Conservation (phyloP, 2,329 filamentous ascomycete genomes). For the Diaporthe vaccinii region DNA sequence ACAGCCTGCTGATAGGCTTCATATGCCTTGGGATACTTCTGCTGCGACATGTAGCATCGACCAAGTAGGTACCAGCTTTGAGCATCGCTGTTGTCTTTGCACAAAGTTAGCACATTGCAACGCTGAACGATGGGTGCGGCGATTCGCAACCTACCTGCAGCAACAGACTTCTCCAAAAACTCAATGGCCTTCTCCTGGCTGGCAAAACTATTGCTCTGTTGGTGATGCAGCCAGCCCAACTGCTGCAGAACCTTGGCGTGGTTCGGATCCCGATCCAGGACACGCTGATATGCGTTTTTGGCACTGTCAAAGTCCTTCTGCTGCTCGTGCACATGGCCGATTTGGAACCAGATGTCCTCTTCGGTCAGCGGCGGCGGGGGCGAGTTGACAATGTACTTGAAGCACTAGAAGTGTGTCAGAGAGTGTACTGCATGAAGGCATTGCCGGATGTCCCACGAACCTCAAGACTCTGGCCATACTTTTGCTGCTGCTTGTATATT, state of each 20-base stretch:
- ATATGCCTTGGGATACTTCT: slow-evolving; percentile 98
- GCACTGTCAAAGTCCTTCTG: slow-evolving; percentile 98
- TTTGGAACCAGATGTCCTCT: slow-evolving; percentile 99
- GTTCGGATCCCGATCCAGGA: slow-evolving; percentile 93
- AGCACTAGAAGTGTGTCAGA: slow-evolving; percentile 75
- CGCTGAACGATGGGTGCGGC: slow-evolving; percentile 37
- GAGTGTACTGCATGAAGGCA: slow-evolving; percentile 30
- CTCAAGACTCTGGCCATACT: slow-evolving; percentile 92
- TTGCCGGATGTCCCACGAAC: slow-evolving; percentile 62
- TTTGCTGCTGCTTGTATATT: slow-evolving; percentile 98
- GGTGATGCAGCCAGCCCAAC: slow-evolving; percentile 96
- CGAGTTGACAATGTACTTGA: slow-evolving; percentile 96
- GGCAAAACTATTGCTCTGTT: slow-evolving; percentile 90
- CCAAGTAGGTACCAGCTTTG: slow-evolving; percentile 99
- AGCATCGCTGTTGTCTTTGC: slow-evolving; percentile 87
- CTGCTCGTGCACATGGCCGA: slow-evolving; percentile 98
- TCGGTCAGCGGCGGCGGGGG: slow-evolving; percentile 93
- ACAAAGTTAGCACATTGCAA: slow-evolving; percentile 46
- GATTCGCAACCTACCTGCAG: slow-evolving; percentile 76
- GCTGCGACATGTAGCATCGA: slow-evolving; percentile 98
- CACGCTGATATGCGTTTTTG: slow-evolving; percentile 91
- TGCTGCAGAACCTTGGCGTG: slow-evolving; percentile 99
- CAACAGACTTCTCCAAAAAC: slow-evolving; percentile 96
- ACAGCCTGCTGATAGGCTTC: slow-evolving; percentile 99
- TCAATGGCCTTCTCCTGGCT: slow-evolving; percentile 98